These are phyloP conservation scores for Xylariaceae sp. DNA, from an alignment of 2,329 filamentous ascomycete species.

Conservation along the genomic window DNA sequence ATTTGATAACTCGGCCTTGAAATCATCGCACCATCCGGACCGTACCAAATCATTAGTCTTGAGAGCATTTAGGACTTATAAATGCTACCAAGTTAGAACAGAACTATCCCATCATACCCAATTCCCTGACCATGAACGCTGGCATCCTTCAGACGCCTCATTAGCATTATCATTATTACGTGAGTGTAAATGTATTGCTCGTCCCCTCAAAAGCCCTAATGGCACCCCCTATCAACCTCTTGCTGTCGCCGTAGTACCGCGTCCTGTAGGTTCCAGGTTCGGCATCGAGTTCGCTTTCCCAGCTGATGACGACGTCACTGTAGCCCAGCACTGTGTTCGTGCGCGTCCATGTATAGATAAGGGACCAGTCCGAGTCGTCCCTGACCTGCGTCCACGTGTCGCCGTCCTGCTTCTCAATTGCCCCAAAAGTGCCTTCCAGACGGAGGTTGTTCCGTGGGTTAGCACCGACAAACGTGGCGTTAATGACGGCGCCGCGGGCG, in stretches of 20 bases:
- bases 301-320: constrained; percentile 77
- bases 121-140: background rate
- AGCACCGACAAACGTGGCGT: constrained; percentile 76
- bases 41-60: background rate
- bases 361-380: constrained; percentile 79
- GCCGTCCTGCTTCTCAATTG: constrained; percentile 66
- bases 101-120: background rate
- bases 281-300: constrained; percentile 71
- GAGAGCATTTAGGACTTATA: background rate
- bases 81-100: background rate
- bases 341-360: constrained; percentile 80
- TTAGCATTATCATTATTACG: constrained; percentile 13
- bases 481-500: constrained; percentile 62
- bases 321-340: constrained; percentile 70
- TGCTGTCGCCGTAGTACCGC: constrained; percentile 83
- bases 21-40: too few relatives aligned
- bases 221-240: constrained; percentile 59
- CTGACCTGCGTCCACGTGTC: constrained; percentile 66
- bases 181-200: constrained; percentile 57
- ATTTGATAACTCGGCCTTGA: too few relatives aligned
- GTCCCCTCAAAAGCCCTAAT: constrained; percentile 72
- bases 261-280: constrained; percentile 73
- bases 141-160: background rate
- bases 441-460: constrained; percentile 89
- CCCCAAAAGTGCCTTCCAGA: constrained; percentile 75